Percentiles rank a stretch among this genome's conserved stretches.
phyloP scores from a whole-genome alignment of 2,329 filamentous ascomycete species.

The Penicillium hordei region DNA sequence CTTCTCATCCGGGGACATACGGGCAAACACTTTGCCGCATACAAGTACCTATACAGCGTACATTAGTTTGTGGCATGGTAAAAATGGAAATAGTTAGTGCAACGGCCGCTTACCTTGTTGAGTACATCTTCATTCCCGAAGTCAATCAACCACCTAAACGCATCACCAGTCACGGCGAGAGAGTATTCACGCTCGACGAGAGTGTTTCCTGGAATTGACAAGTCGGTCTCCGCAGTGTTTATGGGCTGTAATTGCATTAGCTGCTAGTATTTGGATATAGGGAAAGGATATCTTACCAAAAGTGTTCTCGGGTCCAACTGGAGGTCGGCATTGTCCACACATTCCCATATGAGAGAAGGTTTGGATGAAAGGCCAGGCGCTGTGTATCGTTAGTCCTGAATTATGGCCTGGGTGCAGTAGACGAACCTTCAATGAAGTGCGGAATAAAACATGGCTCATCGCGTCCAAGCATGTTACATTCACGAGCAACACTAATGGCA shows the following conservation, averaged over 20 bases:
- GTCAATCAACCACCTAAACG: slow-evolving; percentile 95
- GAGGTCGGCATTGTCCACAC: slow-evolving; percentile 81
- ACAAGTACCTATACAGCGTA: slow-evolving; percentile 70
- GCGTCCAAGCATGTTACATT: slow-evolving; percentile 78
- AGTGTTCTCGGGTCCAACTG: slow-evolving; percentile 77
- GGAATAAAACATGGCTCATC: slow-evolving; percentile 90
- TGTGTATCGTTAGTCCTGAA: slow-evolving; percentile 31
- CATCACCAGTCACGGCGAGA: slow-evolving; percentile 84
- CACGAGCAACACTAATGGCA: slow-evolving; percentile 89
- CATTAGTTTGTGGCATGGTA: background rate
- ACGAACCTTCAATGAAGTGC: slow-evolving; percentile 71
- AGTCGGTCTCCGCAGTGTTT: slow-evolving; percentile 70
- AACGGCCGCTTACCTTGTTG: slow-evolving; percentile 56
- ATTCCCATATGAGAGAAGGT: slow-evolving; percentile 81
- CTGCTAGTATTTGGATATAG: slow-evolving; percentile 13
- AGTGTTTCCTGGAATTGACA: slow-evolving; percentile 81
- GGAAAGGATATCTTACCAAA: slow-evolving; percentile 49
- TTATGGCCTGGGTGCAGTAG: background rate
- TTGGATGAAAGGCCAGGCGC: slow-evolving; percentile 72
- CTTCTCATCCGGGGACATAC: slow-evolving; percentile 99
- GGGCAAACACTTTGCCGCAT: slow-evolving; percentile 86
- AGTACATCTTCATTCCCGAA: slow-evolving; percentile 80
- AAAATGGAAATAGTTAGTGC: background rate
- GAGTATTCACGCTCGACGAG: slow-evolving; percentile 81
- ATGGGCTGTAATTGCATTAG: slow-evolving; percentile 57